Base-by-base conservation (phyloP, 2,329 filamentous ascomycete genomes). In the Penicillium sp. region DNA sequence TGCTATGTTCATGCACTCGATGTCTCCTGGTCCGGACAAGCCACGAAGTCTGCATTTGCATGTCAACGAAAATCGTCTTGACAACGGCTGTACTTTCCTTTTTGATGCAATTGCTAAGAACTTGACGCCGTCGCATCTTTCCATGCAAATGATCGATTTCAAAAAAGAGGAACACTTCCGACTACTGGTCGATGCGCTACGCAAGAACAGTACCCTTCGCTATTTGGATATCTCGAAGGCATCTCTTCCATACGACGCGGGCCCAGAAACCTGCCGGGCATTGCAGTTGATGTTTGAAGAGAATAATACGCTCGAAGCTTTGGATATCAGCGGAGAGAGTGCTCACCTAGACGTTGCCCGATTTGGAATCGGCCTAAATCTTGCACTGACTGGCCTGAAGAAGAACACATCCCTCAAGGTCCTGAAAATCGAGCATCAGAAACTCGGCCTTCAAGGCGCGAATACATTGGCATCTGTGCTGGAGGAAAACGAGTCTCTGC, bases 321-420 rank as follows among this genome's bases (percentile, higher is more conserved):
- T 90, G 11, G 85, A 90, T 67, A 86, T 90, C 40, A 89, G 87
- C 23, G 87, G 87, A 8, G 87, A 90, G 63, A 85, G 87, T 60
- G 87, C 87, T 5, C 83, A 88, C 62, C 71, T 90, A n/a, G 87
- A 90, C 64, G 85, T 85, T 3, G 86, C 86, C 3, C 82, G 86
- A 45, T 84, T 90, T 58, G 87, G 87, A 14, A 84, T 86, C 51
- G 87, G 87, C 2, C 79, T 90, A 55, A 89, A 88, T 62, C 77
- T 84, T 49, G 86, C 87, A 16, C 72, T 90, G 54, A 80, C 79
- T 16, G 87, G 87, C 4, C 71, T 90, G 57, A 85, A 86, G 65
- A 77, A 80, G 52, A 90, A 90, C 67, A 82, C 74, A 28, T 81
- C 84, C 1, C 68, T 90, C 50, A 83, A 82, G 57, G 76, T 85